A percentile compares a stretch with the other conserved stretches of the same genome.
These are phyloP conservation scores for Pachyrhizus erosus DNA, from an alignment of 306 rosid species.

Conservation along the genomic window DNA sequence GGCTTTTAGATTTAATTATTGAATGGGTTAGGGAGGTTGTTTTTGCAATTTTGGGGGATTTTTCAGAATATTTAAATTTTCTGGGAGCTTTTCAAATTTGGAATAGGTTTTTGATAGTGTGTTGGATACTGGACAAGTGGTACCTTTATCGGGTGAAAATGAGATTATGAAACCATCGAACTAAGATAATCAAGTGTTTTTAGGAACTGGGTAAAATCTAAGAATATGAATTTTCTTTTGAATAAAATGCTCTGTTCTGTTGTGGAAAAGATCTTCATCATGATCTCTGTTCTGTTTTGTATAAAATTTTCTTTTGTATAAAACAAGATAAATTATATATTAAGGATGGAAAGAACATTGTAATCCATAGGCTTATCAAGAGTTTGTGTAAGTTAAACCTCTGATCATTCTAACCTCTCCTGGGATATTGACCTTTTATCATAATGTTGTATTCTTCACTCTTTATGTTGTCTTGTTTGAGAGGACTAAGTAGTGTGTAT, in stretches of 20 bases:
- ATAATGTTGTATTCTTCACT: too few relatives aligned
- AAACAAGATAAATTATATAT: neutral
- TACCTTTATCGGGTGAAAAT: neutral
- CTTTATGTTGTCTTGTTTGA: too few relatives aligned
- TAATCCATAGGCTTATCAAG: too few relatives aligned
- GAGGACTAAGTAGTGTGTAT: too few relatives aligned
- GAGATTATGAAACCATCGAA: neutral
- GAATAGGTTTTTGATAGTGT: neutral
- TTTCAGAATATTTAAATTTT: neutral
- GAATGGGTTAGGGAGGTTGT: neutral
- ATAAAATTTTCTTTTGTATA: too few relatives aligned
- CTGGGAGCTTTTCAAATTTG: neutral
- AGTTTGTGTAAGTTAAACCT: neutral
- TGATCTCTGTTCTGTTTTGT: too few relatives aligned
- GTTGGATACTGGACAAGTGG: neutral
- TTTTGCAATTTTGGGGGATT: neutral
- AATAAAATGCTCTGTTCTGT: neutral
- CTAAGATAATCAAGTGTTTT: neutral
- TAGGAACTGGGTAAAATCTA: neutral
- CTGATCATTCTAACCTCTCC: neutral
- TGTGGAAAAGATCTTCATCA: slow-evolving; percentile 9
- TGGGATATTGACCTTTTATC: too few relatives aligned
- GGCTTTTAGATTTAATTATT: neutral
- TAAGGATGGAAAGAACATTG: neutral
- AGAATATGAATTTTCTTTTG: neutral